Evolutionary conservation across 306 rosid genomes (phyloP), one percentile per base, ranked within the genome.

Genomic region (Sphenostylis stenocarpa): DNA sequence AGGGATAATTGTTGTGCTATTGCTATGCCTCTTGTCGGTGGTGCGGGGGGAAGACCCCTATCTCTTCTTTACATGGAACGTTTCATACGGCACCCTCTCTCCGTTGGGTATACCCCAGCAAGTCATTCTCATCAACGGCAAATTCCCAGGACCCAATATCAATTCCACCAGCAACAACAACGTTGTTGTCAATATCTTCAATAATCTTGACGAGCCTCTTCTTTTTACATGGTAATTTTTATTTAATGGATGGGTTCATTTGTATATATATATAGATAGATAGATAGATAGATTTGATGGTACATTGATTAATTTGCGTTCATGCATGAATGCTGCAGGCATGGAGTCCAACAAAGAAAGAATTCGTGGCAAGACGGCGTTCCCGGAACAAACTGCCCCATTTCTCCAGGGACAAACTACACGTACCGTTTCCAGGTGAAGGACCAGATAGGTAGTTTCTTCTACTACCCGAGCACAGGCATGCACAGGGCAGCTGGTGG

Each of bases 401-500:
- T 65, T 19, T 19, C 51, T 17, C 70, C 70, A 12, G 51, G 70
- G 49, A 38, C 11, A 65, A 65, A 38, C 19, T 38, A 4, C 51
- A 65, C 70, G 24, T 65, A 65, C 5, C 31, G 1, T 19, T 0
- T 65, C 2, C 70, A 65, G 51, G 70, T 65, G 51, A 65, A 65
- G 31, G 70, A 65, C 12, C 70, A 65, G 17, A 65, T 65, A 38
- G 70, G 70, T 0, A 38, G 51, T 39, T 65, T 38, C 51, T 65
- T 65, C 51, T 65, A 65, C 33, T 65, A 65, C 51, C 70, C 70
- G 5, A 65, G 70, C 51, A 65, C 70, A 13, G 70, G 51, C 33
- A 20, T 65, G 70, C 70, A 65, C 14, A 65, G 31, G 33, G 51
- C 70, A 31, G 70, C 70, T 10, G 70, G 70, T 38, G 70, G 70